A percentile compares a stretch with the other conserved stretches of the same genome.
phyloP scores from a whole-genome alignment of 202 grass and related monocot genomes.

The Miscanthus sacchariflorus region DNA sequence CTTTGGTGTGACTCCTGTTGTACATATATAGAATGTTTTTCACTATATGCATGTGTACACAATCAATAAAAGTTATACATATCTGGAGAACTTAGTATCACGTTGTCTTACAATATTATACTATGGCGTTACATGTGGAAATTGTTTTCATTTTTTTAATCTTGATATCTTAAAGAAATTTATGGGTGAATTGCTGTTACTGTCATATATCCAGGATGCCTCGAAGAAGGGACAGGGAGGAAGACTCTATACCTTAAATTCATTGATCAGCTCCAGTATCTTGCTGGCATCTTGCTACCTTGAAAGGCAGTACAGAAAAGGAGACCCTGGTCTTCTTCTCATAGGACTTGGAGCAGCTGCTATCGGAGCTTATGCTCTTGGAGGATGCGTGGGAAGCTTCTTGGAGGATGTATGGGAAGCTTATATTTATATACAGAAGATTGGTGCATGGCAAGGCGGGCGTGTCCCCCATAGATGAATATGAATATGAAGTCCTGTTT shows the following conservation, averaged over 20 bases:
- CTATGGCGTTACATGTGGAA: too few species aligned
- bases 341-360: not conserved
- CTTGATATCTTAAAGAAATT: too few species aligned
- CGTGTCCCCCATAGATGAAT: too few species aligned
- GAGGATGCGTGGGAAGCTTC: not conserved
- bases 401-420: not conserved
- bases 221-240: not conserved
- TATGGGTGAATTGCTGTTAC: too few species aligned
- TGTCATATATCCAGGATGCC: not conserved
- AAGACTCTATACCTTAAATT: too few species aligned
- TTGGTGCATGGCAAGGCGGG: not conserved
- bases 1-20: too few species aligned
- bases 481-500: not conserved
- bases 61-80: not conserved
- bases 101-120: too few species aligned
- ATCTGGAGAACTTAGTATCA: too few species aligned
- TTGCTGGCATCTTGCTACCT: not conserved
- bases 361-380: too few species aligned
- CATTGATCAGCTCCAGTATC: not conserved
- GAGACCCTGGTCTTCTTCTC: not conserved
- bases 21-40: too few species aligned
- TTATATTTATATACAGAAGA: not conserved
- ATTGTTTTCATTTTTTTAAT: too few species aligned
- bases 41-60: not conserved
- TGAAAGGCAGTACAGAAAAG: not conserved